Base-by-base conservation (phyloP, 1,139 yeast species). In the Chernovozyma aurita region DNA sequence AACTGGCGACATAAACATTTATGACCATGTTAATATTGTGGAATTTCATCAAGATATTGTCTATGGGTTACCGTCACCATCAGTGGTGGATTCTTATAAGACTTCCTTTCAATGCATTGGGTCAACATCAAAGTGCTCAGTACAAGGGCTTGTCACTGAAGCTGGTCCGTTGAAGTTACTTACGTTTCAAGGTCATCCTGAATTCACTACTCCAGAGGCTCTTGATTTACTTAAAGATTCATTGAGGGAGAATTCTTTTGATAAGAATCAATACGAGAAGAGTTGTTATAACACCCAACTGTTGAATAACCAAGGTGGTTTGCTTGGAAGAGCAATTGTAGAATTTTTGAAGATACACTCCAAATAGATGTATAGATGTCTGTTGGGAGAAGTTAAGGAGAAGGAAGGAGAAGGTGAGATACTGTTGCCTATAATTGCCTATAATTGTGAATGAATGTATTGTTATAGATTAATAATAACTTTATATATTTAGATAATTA, bases 151-250 rank as follows among this genome's bases (percentile, higher is more conserved):
- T 22, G 43, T 70, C 44, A 78, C 74, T 43, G 66, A 61, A 40
- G 60, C 64, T 6, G 67, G 63, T 42, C 61, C 64, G 0, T 31
- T 64, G 16, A 65, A 66, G 35, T 40, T 81, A 3, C 61, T 86
- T 31, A 76, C 94, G 0, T 76, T 86, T 48, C 97, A 88, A 55
- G 96, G 96, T 1, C 97, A 88, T 52, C 96, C 97, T 0, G 97
- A 88, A 53, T 87, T 85, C 49, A 53, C 65, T 20, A 59, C 67
- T 1, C 70, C 59, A 3, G 45, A 55, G 33, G 57, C 65, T 3
- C 44, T 50, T 30, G 62, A 35, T 42, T 63, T 52, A 55, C 63
- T 52, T 41, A 50, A 45, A 42, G 36, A 35, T 25, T 47, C 43
- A 28, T 43, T 39, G 30, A 44, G 52, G 7, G 30, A 28, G 17